phyloP scores from a whole-genome alignment of 2,329 filamentous ascomycete genomes.

The Aspergillus fumigatiaffinis region DNA sequence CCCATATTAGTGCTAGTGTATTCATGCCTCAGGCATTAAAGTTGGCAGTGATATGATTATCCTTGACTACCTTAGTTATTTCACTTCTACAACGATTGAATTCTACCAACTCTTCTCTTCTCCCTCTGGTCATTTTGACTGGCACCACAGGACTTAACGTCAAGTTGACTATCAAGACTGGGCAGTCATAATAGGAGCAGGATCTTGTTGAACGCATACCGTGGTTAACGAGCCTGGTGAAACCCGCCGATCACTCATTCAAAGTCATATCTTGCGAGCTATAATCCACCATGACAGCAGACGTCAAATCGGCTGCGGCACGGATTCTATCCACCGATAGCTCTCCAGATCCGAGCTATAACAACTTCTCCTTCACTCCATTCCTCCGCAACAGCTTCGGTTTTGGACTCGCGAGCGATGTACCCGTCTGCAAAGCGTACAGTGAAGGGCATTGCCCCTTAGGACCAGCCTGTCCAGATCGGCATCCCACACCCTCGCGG shows the following conservation, averaged over 20 bases:
- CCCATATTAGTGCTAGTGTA: conserved; percentile 1
- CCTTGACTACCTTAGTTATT: neutral
- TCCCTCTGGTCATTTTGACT: neutral
- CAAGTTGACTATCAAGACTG: neutral
- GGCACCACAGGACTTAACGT: neutral
- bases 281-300: conserved; percentile 28
- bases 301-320: conserved; percentile 29
- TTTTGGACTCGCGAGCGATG: conserved; percentile 74
- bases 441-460: conserved; percentile 81
- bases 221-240: neutral
- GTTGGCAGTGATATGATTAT: neutral
- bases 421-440: conserved; percentile 82
- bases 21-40: neutral
- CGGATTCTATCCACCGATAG: conserved; percentile 34
- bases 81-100: neutral
- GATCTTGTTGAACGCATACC: neutral
- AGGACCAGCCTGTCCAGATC: conserved; percentile 78
- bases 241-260: neutral
- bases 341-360: conserved; percentile 41
- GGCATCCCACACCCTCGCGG: conserved; percentile 58
- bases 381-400: conserved; percentile 81
- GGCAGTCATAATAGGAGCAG: neutral
- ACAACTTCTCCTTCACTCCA: conserved; percentile 78
- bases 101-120: neutral
- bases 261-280: neutral